phyloP scores from a whole-genome alignment of 306 rosid species.

The Urtica urens region DNA sequence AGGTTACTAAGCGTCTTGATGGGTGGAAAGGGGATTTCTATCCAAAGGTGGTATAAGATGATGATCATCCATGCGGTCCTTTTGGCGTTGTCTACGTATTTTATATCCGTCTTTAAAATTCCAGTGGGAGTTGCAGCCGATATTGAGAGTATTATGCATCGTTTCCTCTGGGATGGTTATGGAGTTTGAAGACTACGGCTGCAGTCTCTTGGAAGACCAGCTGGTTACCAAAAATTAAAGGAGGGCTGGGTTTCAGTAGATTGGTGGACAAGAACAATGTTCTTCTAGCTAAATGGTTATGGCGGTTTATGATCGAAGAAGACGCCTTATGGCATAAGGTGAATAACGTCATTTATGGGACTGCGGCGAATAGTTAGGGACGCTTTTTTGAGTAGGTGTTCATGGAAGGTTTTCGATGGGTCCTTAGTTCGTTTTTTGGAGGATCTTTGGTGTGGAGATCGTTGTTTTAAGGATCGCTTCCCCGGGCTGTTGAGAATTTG shows the following conservation, averaged over 20 bases:
- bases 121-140: not conserved
- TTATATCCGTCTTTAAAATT: not conserved
- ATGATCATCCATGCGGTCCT: not conserved
- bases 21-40: not conserved
- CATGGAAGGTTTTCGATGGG: not conserved
- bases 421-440: no score
- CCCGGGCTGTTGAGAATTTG: not conserved
- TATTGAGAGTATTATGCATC: not conserved
- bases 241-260: not conserved
- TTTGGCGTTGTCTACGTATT: not conserved
- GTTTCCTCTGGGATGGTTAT: not conserved
- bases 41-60: not conserved
- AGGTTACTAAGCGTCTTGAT: not conserved
- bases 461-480: not conserved
- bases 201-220: not conserved
- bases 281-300: not conserved
- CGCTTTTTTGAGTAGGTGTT: not conserved
- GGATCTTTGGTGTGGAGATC: not conserved
- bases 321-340: not conserved
- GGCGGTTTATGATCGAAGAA: no score
- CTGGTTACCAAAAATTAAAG: not conserved
- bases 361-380: not conserved
- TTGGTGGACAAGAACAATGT: not conserved
- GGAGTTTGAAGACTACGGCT: no score
- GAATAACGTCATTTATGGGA: not conserved